Percentiles rank a stretch among this genome's conserved stretches.
These are phyloP conservation scores for Fusarium buxicola DNA, from an alignment of 2,329 filamentous ascomycete genomes.

Conservation along the genomic window DNA sequence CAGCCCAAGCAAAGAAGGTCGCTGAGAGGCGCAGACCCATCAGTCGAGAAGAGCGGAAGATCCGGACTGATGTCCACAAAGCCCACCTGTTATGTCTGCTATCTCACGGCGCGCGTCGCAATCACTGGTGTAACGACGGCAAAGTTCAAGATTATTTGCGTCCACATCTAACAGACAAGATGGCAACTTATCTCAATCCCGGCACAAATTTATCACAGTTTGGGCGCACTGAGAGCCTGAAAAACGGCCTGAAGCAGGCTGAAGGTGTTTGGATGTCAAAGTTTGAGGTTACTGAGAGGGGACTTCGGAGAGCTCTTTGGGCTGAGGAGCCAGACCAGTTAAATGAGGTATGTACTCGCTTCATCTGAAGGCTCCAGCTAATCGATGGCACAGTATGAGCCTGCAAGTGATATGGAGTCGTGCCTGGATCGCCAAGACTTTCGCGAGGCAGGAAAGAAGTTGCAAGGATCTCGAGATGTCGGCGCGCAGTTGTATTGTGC, in stretches of 20 bases:
- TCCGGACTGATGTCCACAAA: conserved; percentile 84
- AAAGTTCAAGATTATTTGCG: conserved; percentile 75
- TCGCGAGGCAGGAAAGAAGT: conserved; percentile 70
- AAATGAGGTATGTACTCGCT: conserved; percentile 60
- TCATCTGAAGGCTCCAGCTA: conserved; percentile 21
- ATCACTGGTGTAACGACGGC: conserved; percentile 88
- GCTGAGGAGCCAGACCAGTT: conserved; percentile 73
- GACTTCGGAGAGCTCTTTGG: conserved; percentile 80
- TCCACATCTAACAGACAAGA: conserved; percentile 73
- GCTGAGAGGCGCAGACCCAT: conserved; percentile 63
- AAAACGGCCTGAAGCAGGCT: conserved; percentile 80
- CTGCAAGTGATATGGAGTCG: conserved; percentile 73
- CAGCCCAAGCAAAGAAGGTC: conserved; percentile 45
- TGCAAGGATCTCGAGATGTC: conserved; percentile 87
- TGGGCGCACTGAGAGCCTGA: conserved; percentile 78
- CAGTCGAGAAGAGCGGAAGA: conserved; percentile 64
- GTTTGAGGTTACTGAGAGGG: conserved; percentile 78
- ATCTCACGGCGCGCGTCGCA: conserved; percentile 80
- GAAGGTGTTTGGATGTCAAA: conserved; percentile 74
- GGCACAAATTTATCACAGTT: conserved; percentile 77
- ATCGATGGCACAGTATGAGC: conserved; percentile 59
- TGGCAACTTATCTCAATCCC: conserved; percentile 75
- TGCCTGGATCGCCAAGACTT: conserved; percentile 80
- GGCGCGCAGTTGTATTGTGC: conserved; percentile 93
- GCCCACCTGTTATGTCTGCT: conserved; percentile 86